Evolutionary conservation across 1,284 basidiomycete genomes (phyloP).

Genomic region (Coniferiporia weirii): DNA sequence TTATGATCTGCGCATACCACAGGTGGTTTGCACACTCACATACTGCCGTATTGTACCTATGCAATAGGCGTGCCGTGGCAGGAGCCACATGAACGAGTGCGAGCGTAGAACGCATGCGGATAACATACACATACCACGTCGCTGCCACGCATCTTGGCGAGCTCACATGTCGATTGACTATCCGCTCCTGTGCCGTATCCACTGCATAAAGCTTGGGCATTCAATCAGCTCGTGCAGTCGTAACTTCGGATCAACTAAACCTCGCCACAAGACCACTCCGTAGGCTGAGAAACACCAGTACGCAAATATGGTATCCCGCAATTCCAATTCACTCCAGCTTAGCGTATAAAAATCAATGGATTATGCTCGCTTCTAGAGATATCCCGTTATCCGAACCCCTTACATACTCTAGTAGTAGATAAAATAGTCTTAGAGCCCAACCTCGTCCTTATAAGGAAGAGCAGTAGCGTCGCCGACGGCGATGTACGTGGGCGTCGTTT

Average conservation of each 20-base stretch:
- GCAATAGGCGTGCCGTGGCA: slow-evolving; percentile 63
- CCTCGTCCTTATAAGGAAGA: slow-evolving; percentile 81
- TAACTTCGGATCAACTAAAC: no score
- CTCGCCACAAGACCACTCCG: no score
- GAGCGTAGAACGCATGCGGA: slow-evolving; percentile 24
- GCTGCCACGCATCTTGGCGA: no score
- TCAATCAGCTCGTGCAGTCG: no score
- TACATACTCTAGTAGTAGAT: neutral
- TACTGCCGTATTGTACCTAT: neutral
- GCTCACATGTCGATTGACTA: no score
- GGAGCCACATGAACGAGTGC: slow-evolving; percentile 65
- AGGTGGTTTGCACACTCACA: neutral
- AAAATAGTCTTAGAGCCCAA: slow-evolving; percentile 53
- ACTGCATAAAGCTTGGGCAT: no score
- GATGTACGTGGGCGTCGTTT: slow-evolving; percentile 80
- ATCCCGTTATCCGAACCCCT: neutral
- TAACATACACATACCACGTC: neutral
- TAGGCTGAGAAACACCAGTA: no score
- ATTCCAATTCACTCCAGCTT: neutral
- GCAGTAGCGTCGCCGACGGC: slow-evolving; percentile 73
- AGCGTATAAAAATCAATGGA: neutral
- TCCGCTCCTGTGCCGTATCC: no score
- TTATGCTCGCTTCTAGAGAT: slow-evolving; percentile 5
- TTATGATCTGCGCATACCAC: neutral
- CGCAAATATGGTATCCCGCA: no score